Percentiles rank a stretch among this genome's conserved stretches.
Conservation (phyloP, 164 flowering plant genomes). For the Echeveria elegans region DNA sequence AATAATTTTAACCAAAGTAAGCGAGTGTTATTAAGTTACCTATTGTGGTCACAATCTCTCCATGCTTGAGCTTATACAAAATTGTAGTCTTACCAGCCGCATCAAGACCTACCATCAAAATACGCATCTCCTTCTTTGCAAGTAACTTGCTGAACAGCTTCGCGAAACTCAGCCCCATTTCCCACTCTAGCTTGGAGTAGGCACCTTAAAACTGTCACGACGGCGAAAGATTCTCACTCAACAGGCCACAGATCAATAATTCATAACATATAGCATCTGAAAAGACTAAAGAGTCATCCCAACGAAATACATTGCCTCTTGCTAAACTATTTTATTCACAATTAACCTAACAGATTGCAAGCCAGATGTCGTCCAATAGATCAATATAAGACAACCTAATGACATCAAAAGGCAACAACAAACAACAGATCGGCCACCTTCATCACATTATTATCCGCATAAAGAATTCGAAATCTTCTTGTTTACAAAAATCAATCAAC, state of each 20-base stretch:
- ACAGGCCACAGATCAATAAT: not conserved
- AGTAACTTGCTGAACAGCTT: slow-evolving; percentile 62
- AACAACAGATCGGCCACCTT: not conserved
- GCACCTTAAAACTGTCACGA: not conserved
- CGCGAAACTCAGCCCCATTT: slow-evolving; percentile 57
- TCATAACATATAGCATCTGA: not conserved
- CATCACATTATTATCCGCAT: no score
- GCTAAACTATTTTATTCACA: not conserved
- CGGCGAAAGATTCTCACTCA: not conserved
- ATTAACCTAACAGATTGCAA: not conserved
- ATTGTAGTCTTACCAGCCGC: slow-evolving; percentile 18
- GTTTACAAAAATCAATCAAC: no score
- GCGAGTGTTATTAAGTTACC: slow-evolving; percentile 27
- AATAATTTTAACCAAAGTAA: not conserved
- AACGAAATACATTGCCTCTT: not conserved
- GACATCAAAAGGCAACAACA: not conserved
- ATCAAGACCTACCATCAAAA: slow-evolving; percentile 8
- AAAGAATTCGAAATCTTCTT: not conserved
- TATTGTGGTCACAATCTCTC: slow-evolving; percentile 66
- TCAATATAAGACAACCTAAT: not conserved
- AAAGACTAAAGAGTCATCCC: not conserved
- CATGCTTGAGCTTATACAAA: slow-evolving; percentile 67
- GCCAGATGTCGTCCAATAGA: not conserved
- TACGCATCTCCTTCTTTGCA: slow-evolving; percentile 35
- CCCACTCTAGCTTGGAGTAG: not conserved